Percentiles rank a stretch among this genome's conserved stretches.
Evolutionary conservation across 2,329 filamentous ascomycete species (phyloP).

Genomic region (Chlorencoelia australis): DNA sequence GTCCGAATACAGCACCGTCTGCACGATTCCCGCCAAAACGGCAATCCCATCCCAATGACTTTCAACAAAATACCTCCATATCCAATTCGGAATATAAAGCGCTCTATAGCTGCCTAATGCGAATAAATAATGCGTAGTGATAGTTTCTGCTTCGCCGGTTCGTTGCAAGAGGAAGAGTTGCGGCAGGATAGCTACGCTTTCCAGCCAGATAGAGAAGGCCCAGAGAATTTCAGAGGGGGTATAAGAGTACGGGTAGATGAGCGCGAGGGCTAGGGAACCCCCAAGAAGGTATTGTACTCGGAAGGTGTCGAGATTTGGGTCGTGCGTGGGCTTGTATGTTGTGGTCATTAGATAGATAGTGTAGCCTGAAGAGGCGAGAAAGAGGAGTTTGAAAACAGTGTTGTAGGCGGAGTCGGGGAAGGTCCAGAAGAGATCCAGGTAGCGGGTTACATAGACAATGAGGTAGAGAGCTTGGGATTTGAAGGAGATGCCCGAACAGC

Average conservation of each 20-base stretch:
- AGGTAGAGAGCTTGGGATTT: conserved; percentile 96
- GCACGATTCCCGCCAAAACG: conserved; percentile 78
- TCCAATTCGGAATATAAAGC: conserved; percentile 97
- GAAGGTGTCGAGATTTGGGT: conserved; percentile 95
- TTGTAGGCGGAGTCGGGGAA: conserved; percentile 70
- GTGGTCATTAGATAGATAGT: conserved; percentile 97
- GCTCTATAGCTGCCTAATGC: conserved; percentile 85
- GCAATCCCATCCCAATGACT: conserved; percentile 78
- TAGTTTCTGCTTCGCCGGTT: conserved; percentile 97
- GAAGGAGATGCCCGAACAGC: conserved; percentile 90
- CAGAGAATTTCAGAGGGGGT: conserved; percentile 78
- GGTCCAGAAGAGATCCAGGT: conserved; percentile 85
- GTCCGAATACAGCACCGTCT: conserved; percentile 94
- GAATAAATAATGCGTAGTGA: conserved; percentile 96
- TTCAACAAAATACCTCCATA: conserved; percentile 79
- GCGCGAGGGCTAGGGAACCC: conserved; percentile 65
- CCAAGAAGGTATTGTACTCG: conserved; percentile 89
- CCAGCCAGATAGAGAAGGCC: conserved; percentile 98
- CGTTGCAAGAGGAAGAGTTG: conserved; percentile 98
- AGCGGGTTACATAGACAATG: conserved; percentile 86
- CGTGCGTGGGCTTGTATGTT: conserved; percentile 94
- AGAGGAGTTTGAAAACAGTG: conserved; percentile 89
- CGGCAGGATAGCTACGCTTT: conserved; percentile 90
- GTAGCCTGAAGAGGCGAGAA: conserved; percentile 83
- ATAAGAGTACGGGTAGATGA: conserved; percentile 82